These are phyloP conservation scores for Imleria badia DNA, from an alignment of 768 basidiomycete species.

Conservation along the genomic window DNA sequence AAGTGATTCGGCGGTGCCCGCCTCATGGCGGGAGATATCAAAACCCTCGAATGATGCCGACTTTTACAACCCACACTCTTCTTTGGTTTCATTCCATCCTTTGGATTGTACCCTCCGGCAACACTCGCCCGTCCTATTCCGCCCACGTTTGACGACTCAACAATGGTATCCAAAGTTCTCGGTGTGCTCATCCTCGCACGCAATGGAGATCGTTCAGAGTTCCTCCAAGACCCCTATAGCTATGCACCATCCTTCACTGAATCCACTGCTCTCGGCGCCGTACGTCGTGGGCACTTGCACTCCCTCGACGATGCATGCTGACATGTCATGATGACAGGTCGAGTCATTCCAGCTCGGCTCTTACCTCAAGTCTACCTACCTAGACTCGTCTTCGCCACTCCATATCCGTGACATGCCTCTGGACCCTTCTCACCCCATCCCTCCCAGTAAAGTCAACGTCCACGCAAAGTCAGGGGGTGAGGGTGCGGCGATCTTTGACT, in stretches of 20 bases:
- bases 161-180: slow-evolving; percentile 44
- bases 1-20: slow-evolving; percentile 29
- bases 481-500: slow-evolving; percentile 80
- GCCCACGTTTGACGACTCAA: slow-evolving; percentile 16
- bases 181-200: slow-evolving; percentile 77
- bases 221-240: slow-evolving; percentile 68
- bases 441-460: slow-evolving; percentile 68
- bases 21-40: slow-evolving; percentile 30
- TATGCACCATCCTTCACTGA: slow-evolving; percentile 63
- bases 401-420: slow-evolving; percentile 68
- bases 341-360: slow-evolving; percentile 68
- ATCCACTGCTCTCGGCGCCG: slow-evolving; percentile 78
- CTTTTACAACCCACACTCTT: slow-evolving; percentile 11
- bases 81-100: slow-evolving; percentile 1
- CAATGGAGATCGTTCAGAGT: slow-evolving; percentile 71
- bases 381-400: slow-evolving; percentile 61
- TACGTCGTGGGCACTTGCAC: slow-evolving; percentile 30
- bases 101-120: neutral
- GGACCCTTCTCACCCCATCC: slow-evolving; percentile 54
- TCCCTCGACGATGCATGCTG: neutral
- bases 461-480: slow-evolving; percentile 82
- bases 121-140: neutral
- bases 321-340: slow-evolving; percentile 40
- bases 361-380: slow-evolving; percentile 61
- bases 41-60: slow-evolving; percentile 21